These are phyloP conservation scores for Eucalyptus pauciflora DNA, from an alignment of 345 rosid genomes.

Conservation along the genomic window DNA sequence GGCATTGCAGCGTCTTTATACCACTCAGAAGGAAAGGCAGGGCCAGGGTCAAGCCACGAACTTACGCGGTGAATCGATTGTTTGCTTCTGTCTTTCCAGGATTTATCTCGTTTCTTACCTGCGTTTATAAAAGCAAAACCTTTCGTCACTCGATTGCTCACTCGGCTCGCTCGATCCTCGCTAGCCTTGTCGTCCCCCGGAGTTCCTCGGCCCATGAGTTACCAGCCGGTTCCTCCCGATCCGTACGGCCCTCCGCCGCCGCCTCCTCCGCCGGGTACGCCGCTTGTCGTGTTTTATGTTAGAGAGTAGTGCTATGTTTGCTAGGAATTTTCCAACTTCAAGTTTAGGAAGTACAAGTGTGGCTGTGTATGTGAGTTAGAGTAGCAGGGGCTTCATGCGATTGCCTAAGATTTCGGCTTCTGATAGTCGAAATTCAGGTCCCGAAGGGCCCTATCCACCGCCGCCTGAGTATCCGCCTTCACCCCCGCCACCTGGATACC, in stretches of 20 bases:
- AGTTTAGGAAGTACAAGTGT: neutral
- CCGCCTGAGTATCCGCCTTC: neutral
- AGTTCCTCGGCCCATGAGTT: slow-evolving; percentile 4
- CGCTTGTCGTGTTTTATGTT: neutral
- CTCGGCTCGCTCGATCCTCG: neutral
- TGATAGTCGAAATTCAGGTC: neutral
- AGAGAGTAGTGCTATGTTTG: neutral
- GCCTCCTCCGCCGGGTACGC: neutral
- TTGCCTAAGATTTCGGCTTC: neutral
- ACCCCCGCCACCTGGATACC: slow-evolving; percentile 4
- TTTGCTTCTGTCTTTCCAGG: neutral
- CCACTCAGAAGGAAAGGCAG: neutral
- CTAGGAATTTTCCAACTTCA: neutral
- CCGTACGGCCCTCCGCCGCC: neutral
- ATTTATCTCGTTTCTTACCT: neutral
- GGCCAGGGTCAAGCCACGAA: neutral
- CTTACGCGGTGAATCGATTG: neutral
- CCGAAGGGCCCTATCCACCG: neutral
- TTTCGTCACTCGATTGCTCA: neutral
- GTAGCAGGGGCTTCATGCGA: neutral
- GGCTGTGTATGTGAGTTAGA: neutral
- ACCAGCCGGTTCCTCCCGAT: slow-evolving; percentile 4
- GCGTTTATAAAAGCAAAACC: too few species aligned
- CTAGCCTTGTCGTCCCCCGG: neutral
- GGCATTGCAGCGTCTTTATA: neutral